Evolutionary conservation across 768 basidiomycete species (phyloP), one percentile per base, ranked within the genome.

Genomic region (Xerocomellus dryophilus): DNA sequence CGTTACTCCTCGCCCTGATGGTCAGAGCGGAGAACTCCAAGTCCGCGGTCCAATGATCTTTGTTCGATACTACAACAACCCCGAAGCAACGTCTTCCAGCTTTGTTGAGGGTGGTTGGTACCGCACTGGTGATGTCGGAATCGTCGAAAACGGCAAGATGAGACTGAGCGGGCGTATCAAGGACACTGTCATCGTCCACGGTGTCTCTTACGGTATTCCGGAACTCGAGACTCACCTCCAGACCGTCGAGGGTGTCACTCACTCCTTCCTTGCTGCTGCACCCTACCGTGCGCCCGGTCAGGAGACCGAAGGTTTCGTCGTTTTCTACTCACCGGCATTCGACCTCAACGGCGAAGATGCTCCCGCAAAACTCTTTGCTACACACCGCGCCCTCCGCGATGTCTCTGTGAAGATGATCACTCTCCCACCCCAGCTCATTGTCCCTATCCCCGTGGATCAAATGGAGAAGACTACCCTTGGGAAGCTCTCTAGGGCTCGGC

Each of bases 61-160:
- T 54, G 62, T 62, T 18, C 75, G 77, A 15, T 83, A 84, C 59
- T 76, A 73, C 68, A 74, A 71, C 60, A 81, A 83, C 61, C 56
- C 65, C 14, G 62, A 73, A 49, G 80, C 81, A 0, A 84, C 81
- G 6, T 51, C 55, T 7, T 71, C 76, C 29, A 74, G 77, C 27
- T 79, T 85, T 57, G 72, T 74, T 0, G 57, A 66, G 9, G 79
- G 77, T 18, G 73, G 78, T 6, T 85, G 83, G 83, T 80, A 81
- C 66, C 77, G 76, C 59, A 83, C 82, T 17, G 83, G 84, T 1
- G 84, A 85, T 58, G 65, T 79, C 9, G 81, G 76, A 3, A 62
- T 70, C 36, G 60, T 79, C 10, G 55, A 66, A 39, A 62, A 67
- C 6, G 68, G 71, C 4, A 66, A 64, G 50, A 64, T 78, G 50